These are phyloP conservation scores for Clonostachys rhizophaga DNA, from an alignment of 2,329 filamentous ascomycete species.

Conservation along the genomic window DNA sequence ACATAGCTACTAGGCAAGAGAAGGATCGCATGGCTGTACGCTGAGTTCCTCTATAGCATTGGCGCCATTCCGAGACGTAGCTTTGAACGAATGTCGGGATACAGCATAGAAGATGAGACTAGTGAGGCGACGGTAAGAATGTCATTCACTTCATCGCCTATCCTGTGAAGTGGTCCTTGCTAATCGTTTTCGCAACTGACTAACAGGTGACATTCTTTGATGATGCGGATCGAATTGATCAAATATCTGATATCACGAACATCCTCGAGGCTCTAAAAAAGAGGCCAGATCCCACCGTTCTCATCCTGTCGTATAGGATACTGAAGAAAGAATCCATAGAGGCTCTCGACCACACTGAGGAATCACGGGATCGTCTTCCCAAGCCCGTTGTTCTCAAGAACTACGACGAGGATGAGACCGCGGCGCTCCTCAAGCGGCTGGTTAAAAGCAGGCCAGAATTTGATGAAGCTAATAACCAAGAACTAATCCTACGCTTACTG, in stretches of 20 bases:
- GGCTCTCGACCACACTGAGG: not conserved
- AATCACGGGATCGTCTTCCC: not conserved
- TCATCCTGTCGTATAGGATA: too few species aligned
- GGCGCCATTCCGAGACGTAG: not conserved
- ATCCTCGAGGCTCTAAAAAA: too few species aligned
- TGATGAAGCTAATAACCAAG: not conserved
- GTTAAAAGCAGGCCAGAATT: not conserved
- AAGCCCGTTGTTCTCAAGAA: not conserved
- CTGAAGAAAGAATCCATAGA: too few species aligned
- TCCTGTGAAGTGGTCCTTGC: too few species aligned
- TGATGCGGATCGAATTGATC: too few species aligned
- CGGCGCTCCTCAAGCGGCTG: not conserved
- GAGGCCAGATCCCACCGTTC: too few species aligned
- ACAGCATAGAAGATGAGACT: too few species aligned
- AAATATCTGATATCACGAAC: too few species aligned
- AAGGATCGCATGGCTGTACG: not conserved
- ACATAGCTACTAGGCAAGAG: slow-evolving; percentile 16
- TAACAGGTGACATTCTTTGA: too few species aligned
- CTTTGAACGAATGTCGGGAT: not conserved
- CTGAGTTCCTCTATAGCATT: not conserved
- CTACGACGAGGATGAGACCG: not conserved
- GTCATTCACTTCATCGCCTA: too few species aligned
- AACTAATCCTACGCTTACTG: not conserved
- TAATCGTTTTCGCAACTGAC: too few species aligned
- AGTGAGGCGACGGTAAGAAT: too few species aligned